Evolutionary conservation across 805 yeast genomes (phyloP).

Genomic region (Myxozyma mucilagina): DNA sequence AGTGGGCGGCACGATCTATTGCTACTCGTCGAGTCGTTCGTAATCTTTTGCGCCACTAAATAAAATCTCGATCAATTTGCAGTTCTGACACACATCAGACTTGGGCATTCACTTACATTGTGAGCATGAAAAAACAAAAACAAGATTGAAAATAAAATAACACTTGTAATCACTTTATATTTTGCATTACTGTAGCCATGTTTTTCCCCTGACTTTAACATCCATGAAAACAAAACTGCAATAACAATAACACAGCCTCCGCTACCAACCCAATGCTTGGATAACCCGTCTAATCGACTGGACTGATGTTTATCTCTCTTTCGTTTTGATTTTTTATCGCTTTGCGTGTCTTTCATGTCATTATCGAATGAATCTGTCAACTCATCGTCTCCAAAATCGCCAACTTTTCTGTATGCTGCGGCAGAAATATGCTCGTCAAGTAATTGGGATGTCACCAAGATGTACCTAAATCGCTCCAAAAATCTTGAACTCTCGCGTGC

Average conservation of each 20-base stretch:
- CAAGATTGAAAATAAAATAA: slow-evolving; percentile 17
- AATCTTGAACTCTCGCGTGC: slow-evolving; percentile 42
- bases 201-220: slow-evolving; percentile 8
- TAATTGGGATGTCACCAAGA: slow-evolving; percentile 51
- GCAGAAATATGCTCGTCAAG: slow-evolving; percentile 42
- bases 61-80: not conserved
- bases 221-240: slow-evolving; percentile 39
- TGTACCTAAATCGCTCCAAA: slow-evolving; percentile 54
- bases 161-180: slow-evolving; percentile 12
- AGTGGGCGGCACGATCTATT: slow-evolving; percentile 15
- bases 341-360: not conserved
- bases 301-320: not conserved
- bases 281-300: not conserved
- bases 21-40: slow-evolving; percentile 25
- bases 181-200: slow-evolving; percentile 6
- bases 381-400: not conserved
- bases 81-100: not conserved
- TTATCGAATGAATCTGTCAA: not conserved
- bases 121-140: slow-evolving; percentile 29
- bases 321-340: too few relatives aligned
- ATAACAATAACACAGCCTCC: slow-evolving; percentile 42
- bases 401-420: slow-evolving; percentile 1
- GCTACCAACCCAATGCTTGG: slow-evolving; percentile 38
- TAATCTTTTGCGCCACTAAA: slow-evolving; percentile 29
- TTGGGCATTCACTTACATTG: slow-evolving; percentile 6